Percentiles rank a stretch among this genome's conserved stretches.
Conservation (phyloP, 2,329 filamentous ascomycete genomes). For the Colletotrichum sp. region DNA sequence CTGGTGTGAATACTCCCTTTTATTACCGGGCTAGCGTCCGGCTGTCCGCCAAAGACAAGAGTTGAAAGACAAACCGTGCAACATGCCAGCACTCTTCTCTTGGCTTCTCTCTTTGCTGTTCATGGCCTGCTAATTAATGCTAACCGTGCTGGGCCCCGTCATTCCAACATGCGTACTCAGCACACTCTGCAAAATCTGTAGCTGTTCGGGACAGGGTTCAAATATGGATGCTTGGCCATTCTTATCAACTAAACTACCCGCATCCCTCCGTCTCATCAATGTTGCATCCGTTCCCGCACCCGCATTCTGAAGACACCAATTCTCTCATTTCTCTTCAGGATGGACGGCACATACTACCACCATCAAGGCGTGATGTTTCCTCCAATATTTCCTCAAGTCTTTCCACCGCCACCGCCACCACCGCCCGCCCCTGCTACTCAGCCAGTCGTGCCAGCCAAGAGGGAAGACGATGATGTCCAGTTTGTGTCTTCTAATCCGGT, state of each 20-base stretch:
- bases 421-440: background rate
- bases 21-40: background rate
- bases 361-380: conserved; percentile 16
- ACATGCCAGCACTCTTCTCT: conserved; percentile 12
- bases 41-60: conserved; percentile 1
- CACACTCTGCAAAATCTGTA: background rate
- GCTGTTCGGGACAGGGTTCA: conserved; percentile 5
- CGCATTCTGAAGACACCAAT: background rate
- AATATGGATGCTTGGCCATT: conserved; percentile 18
- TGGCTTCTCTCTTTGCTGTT: conserved; percentile 14
- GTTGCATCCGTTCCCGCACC: conserved; percentile 11
- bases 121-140: background rate
- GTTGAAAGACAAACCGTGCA: conserved; percentile 18
- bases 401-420: background rate
- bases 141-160: conserved; percentile 3
- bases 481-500: conserved; percentile 49
- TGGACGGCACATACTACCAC: conserved; percentile 7
- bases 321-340: background rate
- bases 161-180: conserved; percentile 12
- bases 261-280: conserved; percentile 4
- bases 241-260: background rate
- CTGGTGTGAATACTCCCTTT: conserved; percentile 6
- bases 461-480: conserved; percentile 46
- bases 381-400: conserved; percentile 4
- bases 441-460: conserved; percentile 27